Percentiles rank a stretch among this genome's conserved stretches.
phyloP scores from a whole-genome alignment of 805 yeast genomes.

The Tetrapisispora nanseiensis region DNA sequence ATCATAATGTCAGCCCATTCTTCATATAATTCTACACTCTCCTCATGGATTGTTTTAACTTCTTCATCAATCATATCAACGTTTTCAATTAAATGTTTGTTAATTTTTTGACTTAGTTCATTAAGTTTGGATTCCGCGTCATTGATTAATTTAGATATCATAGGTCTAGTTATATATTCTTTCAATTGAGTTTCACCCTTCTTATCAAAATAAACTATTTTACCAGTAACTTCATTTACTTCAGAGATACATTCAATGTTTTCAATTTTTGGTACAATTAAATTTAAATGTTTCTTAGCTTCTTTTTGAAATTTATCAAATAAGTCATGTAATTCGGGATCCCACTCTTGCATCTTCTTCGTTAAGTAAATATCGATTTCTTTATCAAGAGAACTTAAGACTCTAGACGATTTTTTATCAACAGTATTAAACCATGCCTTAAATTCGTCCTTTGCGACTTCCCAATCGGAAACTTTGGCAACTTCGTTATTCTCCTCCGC shows the following conservation, averaged over 20 bases:
- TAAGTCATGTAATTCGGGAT: slow-evolving; percentile 27
- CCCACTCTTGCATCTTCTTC: slow-evolving; percentile 19
- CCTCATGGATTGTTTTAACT: slow-evolving; percentile 32
- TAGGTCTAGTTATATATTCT: slow-evolving; percentile 37
- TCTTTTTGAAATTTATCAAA: slow-evolving; percentile 28
- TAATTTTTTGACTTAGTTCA: slow-evolving; percentile 26
- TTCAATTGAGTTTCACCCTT: slow-evolving; percentile 29
- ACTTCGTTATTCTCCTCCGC: neutral
- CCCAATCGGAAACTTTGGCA: slow-evolving; percentile 1
- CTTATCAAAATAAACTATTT: slow-evolving; percentile 28
- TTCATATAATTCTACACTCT: slow-evolving; percentile 56
- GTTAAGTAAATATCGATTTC: slow-evolving; percentile 29
- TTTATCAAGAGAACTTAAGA: slow-evolving; percentile 31
- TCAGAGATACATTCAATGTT: slow-evolving; percentile 32
- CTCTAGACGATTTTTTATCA: slow-evolving; percentile 31
- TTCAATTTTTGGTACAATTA: slow-evolving; percentile 28
- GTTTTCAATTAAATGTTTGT: slow-evolving; percentile 23
- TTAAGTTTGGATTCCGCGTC: slow-evolving; percentile 7
- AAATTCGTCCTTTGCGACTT: slow-evolving; percentile 26
- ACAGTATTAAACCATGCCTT: slow-evolving; percentile 31
- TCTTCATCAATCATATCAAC: slow-evolving; percentile 29
- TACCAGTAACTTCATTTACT: slow-evolving; percentile 25
- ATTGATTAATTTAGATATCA: slow-evolving; percentile 29
- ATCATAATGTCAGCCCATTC: slow-evolving; percentile 64
- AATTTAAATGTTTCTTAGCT: slow-evolving; percentile 20